Percentiles rank a stretch among this genome's conserved stretches.
phyloP scores from a whole-genome alignment of 176 grass and related monocot species.

The Lolium perenne region DNA sequence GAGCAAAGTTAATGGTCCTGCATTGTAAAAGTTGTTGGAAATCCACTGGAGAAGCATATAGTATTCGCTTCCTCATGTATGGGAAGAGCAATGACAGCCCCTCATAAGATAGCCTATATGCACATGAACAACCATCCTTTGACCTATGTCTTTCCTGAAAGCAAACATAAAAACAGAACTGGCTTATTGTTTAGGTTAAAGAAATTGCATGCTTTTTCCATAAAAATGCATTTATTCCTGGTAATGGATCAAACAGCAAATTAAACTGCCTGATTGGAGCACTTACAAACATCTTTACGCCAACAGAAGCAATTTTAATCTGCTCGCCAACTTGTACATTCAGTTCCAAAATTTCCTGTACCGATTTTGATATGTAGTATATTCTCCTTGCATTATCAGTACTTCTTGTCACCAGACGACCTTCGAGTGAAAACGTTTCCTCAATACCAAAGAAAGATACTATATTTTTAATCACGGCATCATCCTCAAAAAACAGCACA shows the following conservation, averaged over 20 bases:
- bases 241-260: not conserved
- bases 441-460: conserved; percentile 75
- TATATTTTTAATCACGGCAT: conserved; percentile 65
- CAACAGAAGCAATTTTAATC: conserved; percentile 90
- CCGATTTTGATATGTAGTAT: conserved; percentile 83
- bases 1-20: conserved; percentile 68
- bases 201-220: not conserved
- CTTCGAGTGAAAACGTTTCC: conserved; percentile 68
- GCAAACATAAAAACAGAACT: not conserved
- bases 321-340: conserved; percentile 70
- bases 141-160: conserved; percentile 86
- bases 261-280: not conserved
- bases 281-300: conserved; percentile 94
- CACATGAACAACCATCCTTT: conserved; percentile 78
- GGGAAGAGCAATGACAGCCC: conserved; percentile 76
- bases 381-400: conserved; percentile 80
- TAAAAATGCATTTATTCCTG: conserved; percentile 28
- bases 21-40: conserved; percentile 79
- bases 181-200: conserved; percentile 17
- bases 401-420: conserved; percentile 81
- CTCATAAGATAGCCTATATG: conserved; percentile 86
- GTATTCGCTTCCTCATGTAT: conserved; percentile 65
- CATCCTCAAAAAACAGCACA: conserved; percentile 76
- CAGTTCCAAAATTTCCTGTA: conserved; percentile 67
- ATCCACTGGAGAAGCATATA: conserved; percentile 64